A percentile compares a stretch with the other conserved stretches of the same genome.
Evolutionary conservation across 805 yeast species (phyloP).

Genomic region (Wickerhamiella vanderwaltii): DNA sequence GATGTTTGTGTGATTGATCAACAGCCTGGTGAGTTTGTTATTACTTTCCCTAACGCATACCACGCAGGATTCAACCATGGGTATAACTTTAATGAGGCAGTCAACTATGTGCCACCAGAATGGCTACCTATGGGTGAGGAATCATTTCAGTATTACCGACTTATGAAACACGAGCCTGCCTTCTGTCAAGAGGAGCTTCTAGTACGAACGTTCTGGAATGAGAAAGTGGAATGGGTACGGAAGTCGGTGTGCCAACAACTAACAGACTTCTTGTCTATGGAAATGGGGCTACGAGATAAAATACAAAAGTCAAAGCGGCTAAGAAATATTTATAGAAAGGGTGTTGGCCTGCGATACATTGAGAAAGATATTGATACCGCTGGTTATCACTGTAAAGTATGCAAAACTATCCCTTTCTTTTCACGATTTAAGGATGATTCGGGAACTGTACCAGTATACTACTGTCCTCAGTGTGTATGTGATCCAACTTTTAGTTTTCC

Average conservation of each 20-base stretch:
- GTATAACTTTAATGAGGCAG: conserved; percentile 41
- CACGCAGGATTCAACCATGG: conserved; percentile 88
- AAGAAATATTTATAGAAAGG: background rate
- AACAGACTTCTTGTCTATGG: background rate
- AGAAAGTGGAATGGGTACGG: conserved; percentile 17
- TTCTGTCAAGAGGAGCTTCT: conserved; percentile 29
- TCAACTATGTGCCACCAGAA: conserved; percentile 32
- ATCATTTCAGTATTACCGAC: conserved; percentile 24
- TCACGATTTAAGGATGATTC: conserved; percentile 2
- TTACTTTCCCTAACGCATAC: conserved; percentile 80
- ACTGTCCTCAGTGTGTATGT: background rate
- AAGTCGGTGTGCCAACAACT: conserved; percentile 17
- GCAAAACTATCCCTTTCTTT: conserved; percentile 10
- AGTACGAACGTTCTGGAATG: conserved; percentile 17
- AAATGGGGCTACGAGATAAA: background rate
- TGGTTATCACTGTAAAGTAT: conserved; percentile 8
- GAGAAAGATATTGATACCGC: background rate
- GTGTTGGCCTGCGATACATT: background rate
- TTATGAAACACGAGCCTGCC: conserved; percentile 24
- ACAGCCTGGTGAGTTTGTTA: conserved; percentile 64
- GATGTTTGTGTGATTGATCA: conserved; percentile 51
- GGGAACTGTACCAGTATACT: background rate
- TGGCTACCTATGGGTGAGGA: conserved; percentile 28
- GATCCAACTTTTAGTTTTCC: background rate
- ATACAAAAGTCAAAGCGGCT: background rate